Evolutionary conservation across 1,284 basidiomycete species (phyloP), one percentile per base, ranked within the genome.

Genomic region (Tilletiopsis washingtonensis): DNA sequence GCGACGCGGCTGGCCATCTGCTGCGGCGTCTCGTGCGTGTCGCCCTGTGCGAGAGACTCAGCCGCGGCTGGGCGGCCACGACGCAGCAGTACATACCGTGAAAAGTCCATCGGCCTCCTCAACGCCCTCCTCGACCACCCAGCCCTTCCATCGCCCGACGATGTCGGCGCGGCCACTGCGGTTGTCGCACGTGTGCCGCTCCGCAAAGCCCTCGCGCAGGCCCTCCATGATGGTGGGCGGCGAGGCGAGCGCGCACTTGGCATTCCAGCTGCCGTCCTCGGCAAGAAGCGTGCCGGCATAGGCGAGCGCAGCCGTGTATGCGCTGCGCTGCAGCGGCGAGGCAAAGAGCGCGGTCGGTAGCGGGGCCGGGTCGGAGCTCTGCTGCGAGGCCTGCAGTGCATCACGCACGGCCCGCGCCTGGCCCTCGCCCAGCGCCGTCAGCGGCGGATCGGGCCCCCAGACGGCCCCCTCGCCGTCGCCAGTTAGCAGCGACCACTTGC

Each of bases 341-440:
- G 50, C 40, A 25, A 45, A 52, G 36, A 38, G 45, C n/a, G 19
- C 5, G 17, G 44, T 46, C 14, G 50, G 50, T 9, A 52, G 17
- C 2, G 50, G 50, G 5, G 43, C 34, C 4, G 46, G 45, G 43
- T 52, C 50, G 1, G 34, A n/a, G 14, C 12, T 34, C 32, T 11
- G 12, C 12, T 12, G 3, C 12, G 32, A 12, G 32, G 12, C 32
- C 1, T 34, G 32, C 12, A 34, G 17, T 12, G 32, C 32, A 12
- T 34, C 17, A 11, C 17, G 58, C 20, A 73, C 45, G 2, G 60
- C 57, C 4, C 47, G 55, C 3, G 67, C 66, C 49, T 73, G 70
- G 40, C 60, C 50, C 50, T 67, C 61, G n/a, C 70, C 70, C 32
- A 71, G 61, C 2, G 56, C 55, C 5, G 70, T 73, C 41, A 73